Base-by-base conservation (phyloP, 1,284 basidiomycete species). In the Ceratorhiza oryzae-sativae region DNA sequence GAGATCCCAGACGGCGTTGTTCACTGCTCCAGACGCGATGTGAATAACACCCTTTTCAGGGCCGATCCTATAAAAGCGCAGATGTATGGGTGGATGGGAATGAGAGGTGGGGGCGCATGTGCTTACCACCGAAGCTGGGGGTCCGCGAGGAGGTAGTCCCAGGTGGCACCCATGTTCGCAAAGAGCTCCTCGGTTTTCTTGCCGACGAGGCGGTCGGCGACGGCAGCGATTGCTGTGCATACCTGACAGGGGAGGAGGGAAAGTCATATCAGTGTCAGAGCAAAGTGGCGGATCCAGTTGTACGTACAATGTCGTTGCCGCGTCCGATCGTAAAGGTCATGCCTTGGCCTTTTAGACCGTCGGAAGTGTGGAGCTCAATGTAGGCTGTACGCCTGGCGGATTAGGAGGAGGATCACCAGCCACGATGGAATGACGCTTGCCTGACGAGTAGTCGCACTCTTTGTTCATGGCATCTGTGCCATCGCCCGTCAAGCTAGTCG, bases 291-390 rank as follows among this genome's bases (percentile, higher is more conserved):
- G 23, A 27, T 74, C 25, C 61, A 72, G 30, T 71, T 72, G 15
- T 20, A 77, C 82, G 76, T 78, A 89, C 94, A 76, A 96, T 94
- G 74, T 98, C 96, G 79, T 96, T 98, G 30, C 95, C 95, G 48
- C 94, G 88, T 3, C 95, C 95, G 77, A 96, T 97, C n/a, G 95
- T 97, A 80, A 97, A 97, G 13, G 95, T 96, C 95, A 97, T 95
- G 63, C 95, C 95, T 77, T 94, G 89, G 36, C 95, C 94, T 67
- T 89, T 86, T 59, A 95, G 87, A 68, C 88, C 85, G 23, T 76
- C 74, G 65, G 88, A 85, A 2, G 95, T 95, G 76, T 87, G 83
- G 71, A 98, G 83, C 9, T 88, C 87, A 56, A 97, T 84, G 79
- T 97, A 97, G 1, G 95, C 95, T 68, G 51, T 68, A 56, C 39